Base-by-base conservation (phyloP, 805 yeast genomes). In the Saccharomycopsis sp. region DNA sequence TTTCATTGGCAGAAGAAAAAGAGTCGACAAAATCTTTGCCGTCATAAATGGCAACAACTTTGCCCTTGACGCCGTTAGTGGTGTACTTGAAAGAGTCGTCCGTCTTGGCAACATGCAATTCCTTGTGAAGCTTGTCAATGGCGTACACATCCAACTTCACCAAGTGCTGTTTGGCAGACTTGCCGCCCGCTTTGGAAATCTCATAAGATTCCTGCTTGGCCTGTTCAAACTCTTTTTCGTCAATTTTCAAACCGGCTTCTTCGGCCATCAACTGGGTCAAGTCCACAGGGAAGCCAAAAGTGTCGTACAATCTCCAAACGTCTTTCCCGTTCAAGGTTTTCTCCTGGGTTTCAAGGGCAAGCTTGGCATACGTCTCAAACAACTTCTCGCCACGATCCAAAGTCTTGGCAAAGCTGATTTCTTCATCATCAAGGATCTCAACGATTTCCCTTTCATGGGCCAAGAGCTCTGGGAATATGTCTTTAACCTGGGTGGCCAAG, bases 251-350 rank as follows among this genome's bases (percentile, higher is more conserved):
- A 15, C 94, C 94, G 45, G 92, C 85, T 65, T 92, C 99, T 63
- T 89, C 97, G 34, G 98, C 98, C 99, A 92, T 92, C 59, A 92
- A 73, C 60, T 95, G 78, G 22, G 99, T 92, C 58, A 92, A 74
- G 64, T 92, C 99, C 43, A 87, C 96, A 29, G 99, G 99, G 82
- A 92, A 92, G 45, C 99, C 99, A 58, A 89, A 92, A 9, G 99
- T 92, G 56, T 92, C 99, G 56, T 92, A 92, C 53, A 92, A 70
- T 65, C 99, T 77, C 99, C 99, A 92, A 30, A 92, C 98, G 60
- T 89, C 96, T 55, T 75, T 80, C 60, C 99, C 99, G 36, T 83
- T 75, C 48, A 92, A 71, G 30, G 81, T 73, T 61, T 80, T 87
- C 49, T 73, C 75, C 34, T 82, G 80, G 21, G 81, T 71, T 54